Base-by-base conservation (phyloP, 2,329 filamentous ascomycete species). In the Hirsutella rhossiliensis region DNA sequence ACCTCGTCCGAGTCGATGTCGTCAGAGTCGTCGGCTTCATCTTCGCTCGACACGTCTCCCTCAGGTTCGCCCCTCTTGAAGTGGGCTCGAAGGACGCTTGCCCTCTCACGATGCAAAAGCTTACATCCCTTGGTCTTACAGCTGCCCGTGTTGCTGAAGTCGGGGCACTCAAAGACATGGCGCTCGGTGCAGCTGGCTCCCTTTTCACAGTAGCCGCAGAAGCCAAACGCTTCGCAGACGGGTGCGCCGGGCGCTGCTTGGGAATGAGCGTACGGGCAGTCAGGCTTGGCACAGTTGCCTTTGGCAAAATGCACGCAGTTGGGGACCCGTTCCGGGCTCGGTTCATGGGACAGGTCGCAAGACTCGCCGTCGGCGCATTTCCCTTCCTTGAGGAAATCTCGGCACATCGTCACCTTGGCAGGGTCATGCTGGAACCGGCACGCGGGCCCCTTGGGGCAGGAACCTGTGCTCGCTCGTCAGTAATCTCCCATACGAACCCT, bases 81-180 rank as follows among this genome's bases (percentile, higher is more conserved):
- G 77, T 62, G 77, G 61, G 82, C 81, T 57, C 87, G 84, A 56
- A 82, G 73, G 59, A 82, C 71, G 70, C 85, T 88, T 60, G 88
- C 88, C 65, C 86, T 81, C 67, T 92, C 86, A 60, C 90, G 79
- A 66, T 98, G 92, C 47, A 80, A 84, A 44, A 95, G 75, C 60
- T 83, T 84, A 71, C 90, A 97, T 52, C 82, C 80, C 64, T 82
- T 80, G 61, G 76, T 80, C 61, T 80, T 80, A 76, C 92, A 98
- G 49, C 73, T 71, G 56, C 90, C 90, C 48, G 78, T 87, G 66
- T 95, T 94, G 74, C 87, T 86, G 70, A 94, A 96, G 62, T 94
- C 85, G 49, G 92, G 90, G 64, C 92, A 97, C 64, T 97, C 90
- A 65, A 84, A 83, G 46, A 90, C 83, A 68, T 98, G 92, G 48